Conservation (phyloP, 1,139 yeast genomes). For the Yamadazyma jaroonii region DNA sequence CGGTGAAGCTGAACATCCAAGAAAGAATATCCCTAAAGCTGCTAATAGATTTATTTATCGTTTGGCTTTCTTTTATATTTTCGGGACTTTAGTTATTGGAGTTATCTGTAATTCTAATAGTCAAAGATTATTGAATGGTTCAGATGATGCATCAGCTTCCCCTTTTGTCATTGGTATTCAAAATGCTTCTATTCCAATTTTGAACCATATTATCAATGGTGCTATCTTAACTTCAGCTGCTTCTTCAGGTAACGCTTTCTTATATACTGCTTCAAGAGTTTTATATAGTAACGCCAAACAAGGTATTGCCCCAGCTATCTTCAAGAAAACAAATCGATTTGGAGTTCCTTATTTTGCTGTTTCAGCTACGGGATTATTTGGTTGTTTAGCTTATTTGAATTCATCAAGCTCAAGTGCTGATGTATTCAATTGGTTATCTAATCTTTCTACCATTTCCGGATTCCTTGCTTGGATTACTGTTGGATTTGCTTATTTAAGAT, state of each 20-base stretch:
- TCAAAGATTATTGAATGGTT: constrained; percentile 30
- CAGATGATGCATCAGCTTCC: constrained; percentile 44
- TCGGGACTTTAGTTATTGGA: constrained; percentile 48
- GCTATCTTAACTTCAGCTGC: constrained; percentile 66
- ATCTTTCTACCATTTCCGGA: constrained; percentile 70
- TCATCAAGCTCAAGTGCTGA: constrained; percentile 50
- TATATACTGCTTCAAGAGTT: constrained; percentile 69
- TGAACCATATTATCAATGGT: constrained; percentile 68
- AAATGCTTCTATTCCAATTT: constrained; percentile 58
- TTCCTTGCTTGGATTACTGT: constrained; percentile 63
- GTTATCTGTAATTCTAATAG: constrained; percentile 39
- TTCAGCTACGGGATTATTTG: constrained; percentile 22
- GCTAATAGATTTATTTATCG: constrained; percentile 46
- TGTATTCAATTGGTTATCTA: constrained; percentile 67
- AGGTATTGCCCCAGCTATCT: constrained; percentile 60
- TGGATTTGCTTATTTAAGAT: constrained; percentile 46
- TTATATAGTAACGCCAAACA: constrained; percentile 60
- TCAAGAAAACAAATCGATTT: constrained; percentile 54
- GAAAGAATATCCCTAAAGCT: constrained; percentile 45
- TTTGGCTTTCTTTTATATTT: constrained; percentile 45
- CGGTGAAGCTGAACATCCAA: constrained; percentile 45
- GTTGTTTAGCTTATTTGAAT: constrained; percentile 61
- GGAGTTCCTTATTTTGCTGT: constrained; percentile 65
- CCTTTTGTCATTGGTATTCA: constrained; percentile 51
- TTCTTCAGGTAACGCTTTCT: constrained; percentile 71